Percentiles rank a stretch among this genome's conserved stretches.
Evolutionary conservation across 345 rosid species (phyloP).

Genomic region (Acer saccharum): DNA sequence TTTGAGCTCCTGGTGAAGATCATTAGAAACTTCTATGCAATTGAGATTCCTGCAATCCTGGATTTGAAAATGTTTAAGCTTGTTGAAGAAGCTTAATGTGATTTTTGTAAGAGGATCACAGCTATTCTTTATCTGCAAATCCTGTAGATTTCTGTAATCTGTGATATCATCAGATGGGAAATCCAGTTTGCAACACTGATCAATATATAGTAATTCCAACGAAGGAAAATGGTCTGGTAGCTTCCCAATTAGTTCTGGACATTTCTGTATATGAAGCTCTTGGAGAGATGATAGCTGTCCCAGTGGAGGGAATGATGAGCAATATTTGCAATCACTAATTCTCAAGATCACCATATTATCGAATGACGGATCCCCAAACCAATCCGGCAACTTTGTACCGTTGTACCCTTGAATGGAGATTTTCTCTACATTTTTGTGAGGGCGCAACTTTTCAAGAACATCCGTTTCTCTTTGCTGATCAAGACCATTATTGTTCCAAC

Average conservation of each 20-base stretch:
- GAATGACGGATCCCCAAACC: slow-evolving; percentile 34
- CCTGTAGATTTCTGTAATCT: slow-evolving; percentile 25
- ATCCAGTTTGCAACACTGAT: slow-evolving; percentile 23
- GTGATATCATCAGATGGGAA: slow-evolving; percentile 9
- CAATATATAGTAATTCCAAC: slow-evolving; percentile 25
- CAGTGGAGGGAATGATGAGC: slow-evolving; percentile 38
- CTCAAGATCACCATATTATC: slow-evolving; percentile 23
- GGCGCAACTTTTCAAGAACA: slow-evolving; percentile 34
- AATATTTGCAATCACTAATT: slow-evolving; percentile 32
- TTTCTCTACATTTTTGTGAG: slow-evolving; percentile 30
- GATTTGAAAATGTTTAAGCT: slow-evolving; percentile 25
- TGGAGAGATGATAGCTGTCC: slow-evolving; percentile 43
- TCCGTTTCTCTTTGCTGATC: slow-evolving; percentile 15
- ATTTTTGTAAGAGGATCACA: slow-evolving; percentile 27
- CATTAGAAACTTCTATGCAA: slow-evolving; percentile 17
- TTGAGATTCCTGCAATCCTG: slow-evolving; percentile 27
- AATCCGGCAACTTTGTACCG: slow-evolving; percentile 34
- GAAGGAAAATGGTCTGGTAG: slow-evolving; percentile 36
- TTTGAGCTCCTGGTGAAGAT: slow-evolving; percentile 1
- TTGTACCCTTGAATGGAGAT: slow-evolving; percentile 30
- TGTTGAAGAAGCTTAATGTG: slow-evolving; percentile 27
- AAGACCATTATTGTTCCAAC: slow-evolving; percentile 27
- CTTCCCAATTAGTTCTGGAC: slow-evolving; percentile 23
- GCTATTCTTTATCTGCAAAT: slow-evolving; percentile 21
- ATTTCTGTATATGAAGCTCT: slow-evolving; percentile 29